Conservation (phyloP, 2,329 filamentous ascomycete species). For the Stagonosporopsis rhizophila region DNA sequence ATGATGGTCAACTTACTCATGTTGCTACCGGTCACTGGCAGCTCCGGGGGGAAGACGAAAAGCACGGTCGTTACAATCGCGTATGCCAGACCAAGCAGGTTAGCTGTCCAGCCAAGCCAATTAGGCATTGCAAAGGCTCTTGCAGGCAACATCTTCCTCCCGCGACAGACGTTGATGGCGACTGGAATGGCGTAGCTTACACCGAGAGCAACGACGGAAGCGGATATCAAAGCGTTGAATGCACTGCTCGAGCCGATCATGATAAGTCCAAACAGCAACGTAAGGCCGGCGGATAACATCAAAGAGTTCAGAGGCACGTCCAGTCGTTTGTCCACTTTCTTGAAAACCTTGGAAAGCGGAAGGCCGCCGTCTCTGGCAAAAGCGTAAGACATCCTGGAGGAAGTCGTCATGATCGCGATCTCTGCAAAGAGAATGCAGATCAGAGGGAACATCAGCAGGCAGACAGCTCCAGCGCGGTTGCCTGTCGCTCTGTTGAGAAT, state of each 20-base stretch:
- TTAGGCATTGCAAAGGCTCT: constrained; percentile 64
- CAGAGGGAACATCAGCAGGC: constrained; percentile 71
- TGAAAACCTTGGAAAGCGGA: constrained; percentile 66
- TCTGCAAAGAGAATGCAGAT: constrained; percentile 70
- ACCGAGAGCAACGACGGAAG: constrained; percentile 74
- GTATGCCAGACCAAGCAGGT: constrained; percentile 68
- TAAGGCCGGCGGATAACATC: constrained; percentile 64
- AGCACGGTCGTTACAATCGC: constrained; percentile 75
- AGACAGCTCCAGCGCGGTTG: constrained; percentile 67
- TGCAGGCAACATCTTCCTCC: constrained; percentile 68
- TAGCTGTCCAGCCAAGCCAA: constrained; percentile 66
- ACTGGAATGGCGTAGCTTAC: constrained; percentile 79
- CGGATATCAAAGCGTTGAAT: constrained; percentile 74
- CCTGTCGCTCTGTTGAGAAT: constrained; percentile 69
- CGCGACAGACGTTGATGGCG: constrained; percentile 71
- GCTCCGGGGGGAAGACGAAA: constrained; percentile 74
- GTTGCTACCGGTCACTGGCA: constrained; percentile 69
- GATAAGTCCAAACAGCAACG: constrained; percentile 73
- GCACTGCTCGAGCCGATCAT: constrained; percentile 72
- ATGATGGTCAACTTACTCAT: constrained; percentile 64
- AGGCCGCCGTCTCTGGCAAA: constrained; percentile 73
- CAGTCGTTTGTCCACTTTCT: constrained; percentile 66
- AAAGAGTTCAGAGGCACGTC: constrained; percentile 72
- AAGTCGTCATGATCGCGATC: constrained; percentile 70
- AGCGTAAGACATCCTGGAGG: constrained; percentile 70